Evolutionary conservation across 192 early-diverging fungal species (phyloP).

Genomic region (Coemansia sp.): DNA sequence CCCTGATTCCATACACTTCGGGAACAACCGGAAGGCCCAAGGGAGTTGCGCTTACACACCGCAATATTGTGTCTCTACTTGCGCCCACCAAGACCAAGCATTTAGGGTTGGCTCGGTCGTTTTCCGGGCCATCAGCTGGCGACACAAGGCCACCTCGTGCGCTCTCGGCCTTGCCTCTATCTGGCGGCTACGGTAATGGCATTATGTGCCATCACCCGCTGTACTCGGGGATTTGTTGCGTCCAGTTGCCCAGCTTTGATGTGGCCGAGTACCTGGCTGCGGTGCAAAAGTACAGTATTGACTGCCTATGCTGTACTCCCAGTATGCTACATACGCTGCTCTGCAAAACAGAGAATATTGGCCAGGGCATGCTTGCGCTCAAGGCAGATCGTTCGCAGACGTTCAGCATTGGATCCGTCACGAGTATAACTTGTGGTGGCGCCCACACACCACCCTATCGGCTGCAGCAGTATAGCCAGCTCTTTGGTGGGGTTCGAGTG

Average conservation of each 20-base stretch:
- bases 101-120: no score
- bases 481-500: slow-evolving; percentile 14
- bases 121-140: background rate
- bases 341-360: background rate
- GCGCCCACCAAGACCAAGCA: slow-evolving; percentile 5
- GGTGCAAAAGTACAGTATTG: slow-evolving; percentile 11
- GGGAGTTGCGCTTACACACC: slow-evolving; percentile 35
- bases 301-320: slow-evolving; percentile 13
- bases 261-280: slow-evolving; percentile 9
- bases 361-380: background rate
- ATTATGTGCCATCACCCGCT: slow-evolving; percentile 34
- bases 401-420: slow-evolving; percentile 17
- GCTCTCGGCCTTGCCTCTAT: slow-evolving; percentile 16
- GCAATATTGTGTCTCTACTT: slow-evolving; percentile 21
- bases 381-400: background rate
- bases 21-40: slow-evolving; percentile 35
- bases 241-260: slow-evolving; percentile 13
- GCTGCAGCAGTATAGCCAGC: slow-evolving; percentile 4
- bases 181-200: slow-evolving; percentile 28
- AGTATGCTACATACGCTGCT: slow-evolving; percentile 6
- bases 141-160: background rate
- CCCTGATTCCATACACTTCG: slow-evolving; percentile 31
- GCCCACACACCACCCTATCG: slow-evolving; percentile 11
- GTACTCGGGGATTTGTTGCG: slow-evolving; percentile 8
- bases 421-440: slow-evolving; percentile 26